phyloP scores from a whole-genome alignment of 345 rosid genomes.

The Theobroma cacao region DNA sequence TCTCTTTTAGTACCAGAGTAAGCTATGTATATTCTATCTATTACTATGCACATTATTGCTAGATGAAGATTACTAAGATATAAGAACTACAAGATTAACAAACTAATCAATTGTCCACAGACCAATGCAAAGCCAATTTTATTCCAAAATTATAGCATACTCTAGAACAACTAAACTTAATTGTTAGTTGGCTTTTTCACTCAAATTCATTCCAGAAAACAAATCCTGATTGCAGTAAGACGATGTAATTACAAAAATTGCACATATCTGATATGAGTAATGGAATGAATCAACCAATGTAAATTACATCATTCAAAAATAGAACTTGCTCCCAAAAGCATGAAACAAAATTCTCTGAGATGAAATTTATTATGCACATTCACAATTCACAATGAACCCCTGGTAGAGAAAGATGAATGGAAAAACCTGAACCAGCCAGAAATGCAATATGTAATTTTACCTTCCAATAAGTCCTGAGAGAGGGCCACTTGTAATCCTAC shows the following conservation, averaged over 20 bases:
- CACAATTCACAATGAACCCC: neutral
- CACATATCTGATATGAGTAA: neutral
- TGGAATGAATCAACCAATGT: neutral
- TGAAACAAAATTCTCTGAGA: neutral
- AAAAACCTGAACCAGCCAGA: slow-evolving; percentile 12
- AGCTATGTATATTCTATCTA: neutral
- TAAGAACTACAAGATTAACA: neutral
- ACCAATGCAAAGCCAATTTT: neutral
- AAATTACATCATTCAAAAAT: neutral
- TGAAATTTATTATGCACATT: neutral
- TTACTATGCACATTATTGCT: neutral
- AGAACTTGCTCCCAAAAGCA: neutral
- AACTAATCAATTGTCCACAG: neutral
- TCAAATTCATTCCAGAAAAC: neutral
- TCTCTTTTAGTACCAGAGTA: neutral
- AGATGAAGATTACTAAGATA: neutral
- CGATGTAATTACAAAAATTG: neutral
- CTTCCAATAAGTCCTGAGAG: slow-evolving; percentile 6
- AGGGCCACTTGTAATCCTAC: slow-evolving; percentile 43
- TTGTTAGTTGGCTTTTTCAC: neutral
- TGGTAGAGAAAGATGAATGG: neutral
- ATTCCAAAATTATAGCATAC: neutral
- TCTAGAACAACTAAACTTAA: neutral
- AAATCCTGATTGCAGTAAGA: neutral
- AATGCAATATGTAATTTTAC: slow-evolving; percentile 23